Evolutionary conservation across 2,329 filamentous ascomycete genomes (phyloP).

Genomic region (Verruconis gallopava): DNA sequence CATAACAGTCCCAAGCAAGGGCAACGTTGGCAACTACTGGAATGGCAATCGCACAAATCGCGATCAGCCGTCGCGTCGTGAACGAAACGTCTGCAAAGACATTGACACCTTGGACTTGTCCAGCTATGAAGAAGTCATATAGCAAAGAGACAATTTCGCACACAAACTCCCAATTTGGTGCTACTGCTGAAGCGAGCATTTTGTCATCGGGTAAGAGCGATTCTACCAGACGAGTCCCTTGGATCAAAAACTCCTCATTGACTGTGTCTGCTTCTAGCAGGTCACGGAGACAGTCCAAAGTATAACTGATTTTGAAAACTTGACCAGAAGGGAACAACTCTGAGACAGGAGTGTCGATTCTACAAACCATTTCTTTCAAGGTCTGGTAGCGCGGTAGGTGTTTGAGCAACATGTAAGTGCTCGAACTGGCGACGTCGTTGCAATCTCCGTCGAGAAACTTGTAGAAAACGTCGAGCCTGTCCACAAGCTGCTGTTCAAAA

Average conservation of each 20-base stretch:
- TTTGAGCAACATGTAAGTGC: constrained; percentile 12
- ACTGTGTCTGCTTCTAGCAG: constrained; percentile 36
- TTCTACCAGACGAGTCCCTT: constrained; percentile 16
- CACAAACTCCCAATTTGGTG: not conserved
- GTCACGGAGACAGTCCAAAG: constrained; percentile 48
- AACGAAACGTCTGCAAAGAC: not conserved
- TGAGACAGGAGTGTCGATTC: not conserved
- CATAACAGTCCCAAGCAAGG: constrained; percentile 6
- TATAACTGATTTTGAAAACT: constrained; percentile 7
- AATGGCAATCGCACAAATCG: not conserved
- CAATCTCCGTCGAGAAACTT: constrained; percentile 62
- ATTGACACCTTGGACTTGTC: not conserved
- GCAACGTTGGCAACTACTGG: not conserved
- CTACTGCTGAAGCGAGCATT: not conserved
- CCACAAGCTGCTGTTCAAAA: constrained; percentile 66
- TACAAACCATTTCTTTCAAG: constrained; percentile 1
- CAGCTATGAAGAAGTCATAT: not conserved
- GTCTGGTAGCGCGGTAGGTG: constrained; percentile 7
- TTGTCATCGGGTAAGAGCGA: constrained; percentile 1
- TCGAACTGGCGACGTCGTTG: constrained; percentile 38
- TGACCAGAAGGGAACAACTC: constrained; percentile 6
- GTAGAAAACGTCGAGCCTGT: constrained; percentile 76
- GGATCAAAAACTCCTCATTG: constrained; percentile 17
- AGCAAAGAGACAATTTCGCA: not conserved
- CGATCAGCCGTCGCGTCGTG: not conserved